These are phyloP conservation scores for Kwoniella sp. DNA, from an alignment of 768 basidiomycete genomes.

Conservation along the genomic window DNA sequence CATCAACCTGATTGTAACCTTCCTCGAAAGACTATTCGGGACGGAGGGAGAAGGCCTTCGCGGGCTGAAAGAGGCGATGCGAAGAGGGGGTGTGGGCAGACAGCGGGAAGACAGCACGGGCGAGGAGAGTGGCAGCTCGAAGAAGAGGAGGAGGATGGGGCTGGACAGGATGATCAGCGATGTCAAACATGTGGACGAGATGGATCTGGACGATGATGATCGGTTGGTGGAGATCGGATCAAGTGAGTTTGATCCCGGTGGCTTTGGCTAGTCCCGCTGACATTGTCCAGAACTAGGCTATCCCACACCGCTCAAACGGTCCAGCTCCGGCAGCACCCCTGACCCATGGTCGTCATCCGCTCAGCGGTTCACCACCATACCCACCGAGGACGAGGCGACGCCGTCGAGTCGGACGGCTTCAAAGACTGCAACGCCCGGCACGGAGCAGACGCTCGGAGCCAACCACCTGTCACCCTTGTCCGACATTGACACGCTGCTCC, in stretches of 20 bases:
- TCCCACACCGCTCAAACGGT: slow-evolving; percentile 9
- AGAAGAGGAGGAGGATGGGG: slow-evolving; percentile 39
- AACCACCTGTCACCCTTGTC: slow-evolving; percentile 21
- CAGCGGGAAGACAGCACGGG: slow-evolving; percentile 18
- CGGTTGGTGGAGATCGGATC: slow-evolving; percentile 33
- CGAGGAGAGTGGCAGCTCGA: slow-evolving; percentile 11
- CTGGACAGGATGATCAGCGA: slow-evolving; percentile 47
- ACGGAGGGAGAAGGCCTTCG: slow-evolving; percentile 46
- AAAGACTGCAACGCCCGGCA: slow-evolving; percentile 10
- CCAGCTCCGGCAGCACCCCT: slow-evolving; percentile 7
- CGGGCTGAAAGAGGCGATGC: slow-evolving; percentile 40
- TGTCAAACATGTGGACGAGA: slow-evolving; percentile 17
- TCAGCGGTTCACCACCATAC: slow-evolving; percentile 33
- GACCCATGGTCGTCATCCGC: slow-evolving; percentile 22
- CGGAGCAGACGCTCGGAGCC: slow-evolving; percentile 11
- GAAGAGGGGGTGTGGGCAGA: slow-evolving; percentile 31
- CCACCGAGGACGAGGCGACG: slow-evolving; percentile 29
- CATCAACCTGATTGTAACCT: slow-evolving; percentile 89
- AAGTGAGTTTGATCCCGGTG: slow-evolving; percentile 19
- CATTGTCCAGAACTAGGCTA: background rate
- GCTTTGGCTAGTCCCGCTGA: background rate
- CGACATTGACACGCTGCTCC: slow-evolving; percentile 16
- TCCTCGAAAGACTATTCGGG: slow-evolving; percentile 83
- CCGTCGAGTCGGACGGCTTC: slow-evolving; percentile 13
- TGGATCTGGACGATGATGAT: slow-evolving; percentile 21